phyloP scores from a whole-genome alignment of 345 rosid species.

The Dipteronia sinensis region DNA sequence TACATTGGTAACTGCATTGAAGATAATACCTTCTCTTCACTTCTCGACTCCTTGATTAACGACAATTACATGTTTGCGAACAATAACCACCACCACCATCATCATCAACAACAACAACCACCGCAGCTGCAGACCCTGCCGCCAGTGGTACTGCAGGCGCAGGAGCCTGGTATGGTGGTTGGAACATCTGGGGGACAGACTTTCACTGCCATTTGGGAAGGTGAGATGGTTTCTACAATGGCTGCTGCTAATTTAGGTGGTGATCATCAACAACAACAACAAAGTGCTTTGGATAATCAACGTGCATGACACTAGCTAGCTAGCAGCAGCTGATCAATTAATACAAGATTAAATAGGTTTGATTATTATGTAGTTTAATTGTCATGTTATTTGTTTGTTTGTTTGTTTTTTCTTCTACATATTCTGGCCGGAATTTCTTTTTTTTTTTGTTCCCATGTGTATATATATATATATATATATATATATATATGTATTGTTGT shows the following conservation, averaged over 20 bases:
- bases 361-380: not conserved
- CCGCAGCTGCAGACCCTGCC: slow-evolving; percentile 8
- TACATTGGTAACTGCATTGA: slow-evolving; percentile 40
- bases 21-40: slow-evolving; percentile 64
- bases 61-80: slow-evolving; percentile 38
- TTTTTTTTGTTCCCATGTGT: not conserved
- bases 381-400: not conserved
- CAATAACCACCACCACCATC: not conserved
- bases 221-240: slow-evolving; percentile 23
- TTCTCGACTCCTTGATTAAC: slow-evolving; percentile 64
- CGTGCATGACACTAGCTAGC: not conserved
- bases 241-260: slow-evolving; percentile 18
- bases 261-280: not conserved
- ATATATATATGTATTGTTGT: no score
- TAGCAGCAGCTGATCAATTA: not conserved
- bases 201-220: slow-evolving; percentile 23
- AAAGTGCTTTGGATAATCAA: slow-evolving; percentile 11
- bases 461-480: not conserved
- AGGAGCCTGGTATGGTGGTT: not conserved
- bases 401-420: not conserved
- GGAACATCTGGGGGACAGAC: not conserved
- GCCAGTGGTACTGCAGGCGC: not conserved
- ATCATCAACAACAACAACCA: not conserved
- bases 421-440: not conserved
- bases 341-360: not conserved